A percentile compares a stretch with the other conserved stretches of the same genome.
Conservation (phyloP, 352 stramenopile species). For the Phytopythium ostracodes region DNA sequence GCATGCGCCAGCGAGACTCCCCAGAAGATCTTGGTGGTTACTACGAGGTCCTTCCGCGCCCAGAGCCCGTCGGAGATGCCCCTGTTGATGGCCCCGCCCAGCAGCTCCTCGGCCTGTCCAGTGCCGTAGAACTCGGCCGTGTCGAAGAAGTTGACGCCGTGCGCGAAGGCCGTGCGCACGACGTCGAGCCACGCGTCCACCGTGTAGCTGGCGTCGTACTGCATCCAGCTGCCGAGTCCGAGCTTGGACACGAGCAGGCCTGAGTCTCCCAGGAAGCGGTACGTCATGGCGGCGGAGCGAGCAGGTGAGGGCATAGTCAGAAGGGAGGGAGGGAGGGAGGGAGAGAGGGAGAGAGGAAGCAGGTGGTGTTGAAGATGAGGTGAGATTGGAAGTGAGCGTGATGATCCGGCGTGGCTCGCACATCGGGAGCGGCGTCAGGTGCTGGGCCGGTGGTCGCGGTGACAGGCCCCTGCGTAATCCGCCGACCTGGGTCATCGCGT, state of each 20-base stretch:
- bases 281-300: conserved; percentile 23
- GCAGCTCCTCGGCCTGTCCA: conserved; percentile 29
- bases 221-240: conserved; percentile 31
- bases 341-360: neutral
- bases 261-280: conserved; percentile 37
- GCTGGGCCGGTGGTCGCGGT: too few relatives aligned
- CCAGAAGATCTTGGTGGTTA: conserved; percentile 56
- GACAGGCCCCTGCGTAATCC: too few relatives aligned
- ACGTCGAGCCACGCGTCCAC: conserved; percentile 18
- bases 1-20: conserved; percentile 13
- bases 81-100: conserved; percentile 41
- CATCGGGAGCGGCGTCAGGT: too few relatives aligned
- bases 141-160: conserved; percentile 53
- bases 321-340: too few relatives aligned
- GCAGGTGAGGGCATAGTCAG: neutral
- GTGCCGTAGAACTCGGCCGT: conserved; percentile 36
- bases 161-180: conserved; percentile 24
- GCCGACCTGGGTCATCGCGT: too few relatives aligned
- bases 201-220: conserved; percentile 22
- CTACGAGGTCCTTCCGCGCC: conserved; percentile 39
- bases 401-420: too few relatives aligned
- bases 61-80: conserved; percentile 25
- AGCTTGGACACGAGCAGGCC: too few relatives aligned
- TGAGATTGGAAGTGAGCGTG: neutral
- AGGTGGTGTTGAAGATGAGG: neutral